Evolutionary conservation across 2,329 filamentous ascomycete species (phyloP), one percentile per base, ranked within the genome.

Genomic region (Phialocephala subalpina): DNA sequence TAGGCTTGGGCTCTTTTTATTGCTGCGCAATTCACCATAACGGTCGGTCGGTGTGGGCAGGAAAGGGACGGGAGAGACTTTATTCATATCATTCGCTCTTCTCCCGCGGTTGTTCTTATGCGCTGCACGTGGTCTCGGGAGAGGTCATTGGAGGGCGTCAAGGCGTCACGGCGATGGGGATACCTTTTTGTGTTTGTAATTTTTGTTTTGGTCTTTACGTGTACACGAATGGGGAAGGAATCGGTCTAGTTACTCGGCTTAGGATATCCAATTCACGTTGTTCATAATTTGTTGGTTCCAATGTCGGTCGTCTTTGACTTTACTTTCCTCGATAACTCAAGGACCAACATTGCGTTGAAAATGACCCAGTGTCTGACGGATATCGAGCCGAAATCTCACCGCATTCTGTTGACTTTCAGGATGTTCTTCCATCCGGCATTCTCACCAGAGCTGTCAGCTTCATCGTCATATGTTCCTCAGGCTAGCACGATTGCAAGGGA

Each of bases 61-160:
- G 40, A 49, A 38, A 47, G 16, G 55, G n/a, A 29, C 25, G 33
- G n/a, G 52, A 40, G 52, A 40, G 29, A 20, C 55, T 67, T 67
- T 36, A 63, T 71, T 72, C 68, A 65, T 56, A 64, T 64, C 64
- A 65, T 69, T 72, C 66, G 56, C 67, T 70, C 36, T 67, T 69
- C 64, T 70, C 66, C 66, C 66, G 62, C 67, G 45, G 62, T 65
- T 62, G 67, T 68, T 69, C 69, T 72, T 70, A 63, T 70, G 69
- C 71, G 71, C 70, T 70, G 71, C 68, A 73, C 69, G 67, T 73
- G 71, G 70, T 71, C 69, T 72, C 70, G 63, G 60, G 65, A 62
- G 68, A 65, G 67, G 65, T 70, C 67, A 66, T 69, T 67, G 67
- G 69, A 68, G 70, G 71, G 71, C 70, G 71, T 74, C 72, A 67